phyloP scores from a whole-genome alignment of 2,329 filamentous ascomycete species.

The Aspergillus oerlinghausenensis region DNA sequence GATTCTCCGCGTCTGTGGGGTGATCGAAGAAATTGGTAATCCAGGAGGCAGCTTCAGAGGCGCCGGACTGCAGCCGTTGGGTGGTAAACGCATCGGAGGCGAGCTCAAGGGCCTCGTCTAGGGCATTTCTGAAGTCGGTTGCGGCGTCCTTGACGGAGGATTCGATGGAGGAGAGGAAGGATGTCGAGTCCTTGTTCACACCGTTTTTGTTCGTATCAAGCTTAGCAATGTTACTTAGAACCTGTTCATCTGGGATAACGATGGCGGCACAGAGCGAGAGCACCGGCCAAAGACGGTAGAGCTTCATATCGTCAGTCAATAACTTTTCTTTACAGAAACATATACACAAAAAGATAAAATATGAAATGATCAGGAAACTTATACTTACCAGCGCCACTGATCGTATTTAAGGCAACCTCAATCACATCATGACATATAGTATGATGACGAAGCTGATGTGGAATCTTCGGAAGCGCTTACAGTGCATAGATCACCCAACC shows the following conservation, averaged over 20 bases:
- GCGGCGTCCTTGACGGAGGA: neutral
- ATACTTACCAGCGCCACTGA: neutral
- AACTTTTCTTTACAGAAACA: neutral
- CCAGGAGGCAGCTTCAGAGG: neutral
- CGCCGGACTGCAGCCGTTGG: neutral
- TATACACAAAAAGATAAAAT: neutral
- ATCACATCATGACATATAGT: neutral
- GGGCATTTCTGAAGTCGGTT: conserved; percentile 2
- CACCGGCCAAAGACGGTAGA: conserved; percentile 31
- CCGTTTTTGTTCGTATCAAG: neutral
- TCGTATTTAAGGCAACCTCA: neutral
- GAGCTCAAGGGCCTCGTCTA: conserved; percentile 8
- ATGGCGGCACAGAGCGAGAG: conserved; percentile 46
- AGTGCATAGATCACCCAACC: neutral
- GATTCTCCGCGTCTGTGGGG: conserved; percentile 6
- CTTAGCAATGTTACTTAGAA: conserved; percentile 4
- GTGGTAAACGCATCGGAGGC: neutral
- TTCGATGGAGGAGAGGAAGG: neutral
- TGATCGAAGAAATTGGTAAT: conserved; percentile 5
- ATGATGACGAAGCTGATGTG: neutral
- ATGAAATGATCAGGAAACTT: neutral
- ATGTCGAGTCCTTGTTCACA: neutral
- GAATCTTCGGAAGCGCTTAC: neutral
- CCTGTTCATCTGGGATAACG: conserved; percentile 47
- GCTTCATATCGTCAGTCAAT: conserved; percentile 8